Conservation (phyloP, 1,139 yeast species). For the Pichia sp. region DNA sequence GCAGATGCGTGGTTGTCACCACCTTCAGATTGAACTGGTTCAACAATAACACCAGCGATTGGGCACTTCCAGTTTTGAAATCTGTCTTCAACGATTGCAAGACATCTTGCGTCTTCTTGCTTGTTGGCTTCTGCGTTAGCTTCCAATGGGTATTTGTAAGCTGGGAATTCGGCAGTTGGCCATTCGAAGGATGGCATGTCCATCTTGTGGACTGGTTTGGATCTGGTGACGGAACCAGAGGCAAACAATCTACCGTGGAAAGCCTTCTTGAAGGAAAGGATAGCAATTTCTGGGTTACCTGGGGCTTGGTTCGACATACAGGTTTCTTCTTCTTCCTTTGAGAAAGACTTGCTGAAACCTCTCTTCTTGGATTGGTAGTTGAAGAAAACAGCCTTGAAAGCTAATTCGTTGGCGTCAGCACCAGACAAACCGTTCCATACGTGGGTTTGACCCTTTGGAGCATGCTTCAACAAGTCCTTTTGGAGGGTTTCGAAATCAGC, state of each 20-base stretch:
- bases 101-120: constrained; percentile 64
- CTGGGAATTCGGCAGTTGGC: constrained; percentile 84
- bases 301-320: constrained; percentile 69
- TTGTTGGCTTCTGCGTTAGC: constrained; percentile 50
- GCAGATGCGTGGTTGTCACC: constrained; percentile 82
- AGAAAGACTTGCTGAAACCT: constrained; percentile 45
- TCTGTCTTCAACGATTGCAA: constrained; percentile 52
- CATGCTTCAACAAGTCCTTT: constrained; percentile 53
- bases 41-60: constrained; percentile 71
- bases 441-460: constrained; percentile 65
- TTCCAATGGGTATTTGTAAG: constrained; percentile 68
- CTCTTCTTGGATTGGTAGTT: constrained; percentile 64
- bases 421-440: constrained; percentile 78
- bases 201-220: constrained; percentile 79
- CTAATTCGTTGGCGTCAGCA: constrained; percentile 80
- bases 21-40: constrained; percentile 84
- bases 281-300: constrained; percentile 70
- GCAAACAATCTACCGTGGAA: constrained; percentile 86
- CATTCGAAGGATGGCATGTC: constrained; percentile 81
- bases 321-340: constrained; percentile 55
- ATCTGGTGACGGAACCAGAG: constrained; percentile 69
- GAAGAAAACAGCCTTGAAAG: constrained; percentile 79
- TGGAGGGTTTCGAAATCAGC: constrained; percentile 56
- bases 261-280: constrained; percentile 66
- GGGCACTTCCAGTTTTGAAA: constrained; percentile 57